Evolutionary conservation across 2,329 filamentous ascomycete genomes (phyloP).

Genomic region (Aspergillus arachidicola): DNA sequence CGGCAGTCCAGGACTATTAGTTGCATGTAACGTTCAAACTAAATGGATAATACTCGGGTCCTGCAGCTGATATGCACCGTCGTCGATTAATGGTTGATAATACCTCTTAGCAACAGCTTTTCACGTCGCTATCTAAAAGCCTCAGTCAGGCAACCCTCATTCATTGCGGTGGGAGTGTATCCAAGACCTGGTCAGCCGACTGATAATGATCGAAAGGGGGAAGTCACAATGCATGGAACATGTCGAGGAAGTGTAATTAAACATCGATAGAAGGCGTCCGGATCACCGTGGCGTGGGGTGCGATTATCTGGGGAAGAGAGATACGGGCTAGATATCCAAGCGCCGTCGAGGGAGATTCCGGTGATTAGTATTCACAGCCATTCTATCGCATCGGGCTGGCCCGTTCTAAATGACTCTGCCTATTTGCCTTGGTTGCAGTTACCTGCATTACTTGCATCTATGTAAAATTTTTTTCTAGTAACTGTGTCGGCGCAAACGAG

Average conservation of each 20-base stretch:
- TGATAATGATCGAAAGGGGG: background rate
- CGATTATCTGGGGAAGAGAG: conserved; percentile 23
- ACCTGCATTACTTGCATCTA: conserved; percentile 1
- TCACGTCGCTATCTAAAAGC: conserved; percentile 20
- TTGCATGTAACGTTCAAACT: conserved; percentile 18
- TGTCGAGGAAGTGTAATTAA: background rate
- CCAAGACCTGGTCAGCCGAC: conserved; percentile 15
- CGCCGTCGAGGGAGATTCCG: background rate
- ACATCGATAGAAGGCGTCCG: background rate
- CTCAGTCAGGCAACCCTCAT: background rate
- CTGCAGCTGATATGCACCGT: conserved; percentile 33
- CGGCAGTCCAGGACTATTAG: conserved; percentile 12
- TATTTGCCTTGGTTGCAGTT: background rate
- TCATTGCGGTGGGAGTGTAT: background rate
- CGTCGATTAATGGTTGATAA: conserved; percentile 27
- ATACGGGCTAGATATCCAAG: background rate
- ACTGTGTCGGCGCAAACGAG: background rate
- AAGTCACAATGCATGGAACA: background rate
- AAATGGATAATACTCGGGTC: conserved; percentile 14
- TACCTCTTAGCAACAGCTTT: conserved; percentile 27
- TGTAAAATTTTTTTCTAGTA: background rate
- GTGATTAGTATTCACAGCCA: background rate
- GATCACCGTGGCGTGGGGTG: conserved; percentile 26
- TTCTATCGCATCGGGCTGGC: background rate
- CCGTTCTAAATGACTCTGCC: background rate